Evolutionary conservation across 352 stramenopile genomes (phyloP).

Genomic region (Globisporangium canariense): DNA sequence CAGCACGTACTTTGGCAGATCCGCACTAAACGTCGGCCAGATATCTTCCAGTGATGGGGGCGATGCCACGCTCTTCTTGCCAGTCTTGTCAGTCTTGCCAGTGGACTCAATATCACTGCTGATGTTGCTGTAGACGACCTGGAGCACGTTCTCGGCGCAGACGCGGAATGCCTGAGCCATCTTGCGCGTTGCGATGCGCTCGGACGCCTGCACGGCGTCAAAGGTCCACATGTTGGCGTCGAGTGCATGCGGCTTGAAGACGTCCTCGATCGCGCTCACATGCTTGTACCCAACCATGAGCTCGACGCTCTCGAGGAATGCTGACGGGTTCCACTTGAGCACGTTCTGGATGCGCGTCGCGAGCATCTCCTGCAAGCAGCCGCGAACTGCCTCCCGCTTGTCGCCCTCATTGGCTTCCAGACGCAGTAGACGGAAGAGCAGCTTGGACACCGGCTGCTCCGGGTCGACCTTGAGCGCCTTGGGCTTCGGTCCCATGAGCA

Average conservation of each 20-base stretch:
- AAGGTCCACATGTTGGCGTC: slow-evolving; percentile 35
- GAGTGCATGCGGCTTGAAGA: slow-evolving; percentile 36
- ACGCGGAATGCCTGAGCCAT: slow-evolving; percentile 27
- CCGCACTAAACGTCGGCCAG: slow-evolving; percentile 42
- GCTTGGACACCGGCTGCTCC: slow-evolving; percentile 46
- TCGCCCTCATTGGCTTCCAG: slow-evolving; percentile 2
- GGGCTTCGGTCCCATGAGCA: slow-evolving; percentile 32
- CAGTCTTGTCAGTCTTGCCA: not conserved
- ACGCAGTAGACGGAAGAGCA: slow-evolving; percentile 56
- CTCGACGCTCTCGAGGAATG: slow-evolving; percentile 43
- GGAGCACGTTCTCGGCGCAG: slow-evolving; percentile 34
- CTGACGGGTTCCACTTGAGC: slow-evolving; percentile 44
- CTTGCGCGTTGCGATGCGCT: slow-evolving; percentile 19
- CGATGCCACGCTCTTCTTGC: not conserved
- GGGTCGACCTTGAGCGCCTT: slow-evolving; percentile 32
- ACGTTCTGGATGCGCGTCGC: slow-evolving; percentile 48
- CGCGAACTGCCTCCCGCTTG: slow-evolving; percentile 15
- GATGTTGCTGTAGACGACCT: slow-evolving; percentile 18
- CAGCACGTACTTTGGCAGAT: slow-evolving; percentile 54
- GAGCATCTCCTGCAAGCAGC: slow-evolving; percentile 52
- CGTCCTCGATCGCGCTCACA: slow-evolving; percentile 26
- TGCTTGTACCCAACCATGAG: slow-evolving; percentile 43
- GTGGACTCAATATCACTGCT: not conserved
- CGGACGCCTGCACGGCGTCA: slow-evolving; percentile 14
- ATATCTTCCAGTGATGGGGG: slow-evolving; percentile 30